Percentiles rank a stretch among this genome's conserved stretches.
These are phyloP conservation scores for Cladobotryum mycophilum DNA, from an alignment of 2,329 filamentous ascomycete genomes.

Conservation along the genomic window DNA sequence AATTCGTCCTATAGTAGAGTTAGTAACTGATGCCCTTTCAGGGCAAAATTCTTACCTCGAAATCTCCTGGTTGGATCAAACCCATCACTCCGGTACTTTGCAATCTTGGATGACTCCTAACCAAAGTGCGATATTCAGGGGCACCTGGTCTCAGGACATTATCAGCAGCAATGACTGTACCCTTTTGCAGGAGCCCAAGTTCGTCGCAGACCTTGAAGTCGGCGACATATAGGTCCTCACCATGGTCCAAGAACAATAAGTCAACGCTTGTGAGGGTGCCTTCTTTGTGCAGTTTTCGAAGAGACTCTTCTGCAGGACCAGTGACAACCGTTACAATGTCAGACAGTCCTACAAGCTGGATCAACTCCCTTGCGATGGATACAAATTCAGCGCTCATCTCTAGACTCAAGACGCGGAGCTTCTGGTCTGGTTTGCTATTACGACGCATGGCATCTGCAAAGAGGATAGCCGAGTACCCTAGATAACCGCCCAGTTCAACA, in stretches of 20 bases:
- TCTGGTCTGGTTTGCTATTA: conserved; percentile 39
- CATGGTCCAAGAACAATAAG: conserved; percentile 73
- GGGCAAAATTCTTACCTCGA: conserved; percentile 2
- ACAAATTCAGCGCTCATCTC: conserved; percentile 71
- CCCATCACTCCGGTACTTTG: not conserved
- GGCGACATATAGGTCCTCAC: conserved; percentile 67
- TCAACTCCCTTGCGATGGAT: conserved; percentile 60
- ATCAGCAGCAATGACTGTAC: conserved; percentile 60
- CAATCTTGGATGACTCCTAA: not conserved
- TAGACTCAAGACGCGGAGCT: conserved; percentile 61
- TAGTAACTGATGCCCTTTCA: too few species aligned
- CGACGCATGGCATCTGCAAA: conserved; percentile 62
- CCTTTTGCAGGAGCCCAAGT: conserved; percentile 55
- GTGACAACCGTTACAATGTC: conserved; percentile 65
- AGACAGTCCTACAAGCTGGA: conserved; percentile 66
- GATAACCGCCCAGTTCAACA: conserved; percentile 75
- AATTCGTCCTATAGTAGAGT: too few species aligned
- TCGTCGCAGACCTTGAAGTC: conserved; percentile 75
- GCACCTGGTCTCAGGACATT: conserved; percentile 68
- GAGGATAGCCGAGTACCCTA: conserved; percentile 74
- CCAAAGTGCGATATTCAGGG: conserved; percentile 31
- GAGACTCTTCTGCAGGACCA: conserved; percentile 60
- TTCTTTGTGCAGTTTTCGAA: conserved; percentile 51
- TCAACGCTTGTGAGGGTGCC: conserved; percentile 56
- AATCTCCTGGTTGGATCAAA: conserved; percentile 4